Base-by-base conservation (phyloP, 148 eudicot genomes). In the Amaranthus hypochondriacus region DNA sequence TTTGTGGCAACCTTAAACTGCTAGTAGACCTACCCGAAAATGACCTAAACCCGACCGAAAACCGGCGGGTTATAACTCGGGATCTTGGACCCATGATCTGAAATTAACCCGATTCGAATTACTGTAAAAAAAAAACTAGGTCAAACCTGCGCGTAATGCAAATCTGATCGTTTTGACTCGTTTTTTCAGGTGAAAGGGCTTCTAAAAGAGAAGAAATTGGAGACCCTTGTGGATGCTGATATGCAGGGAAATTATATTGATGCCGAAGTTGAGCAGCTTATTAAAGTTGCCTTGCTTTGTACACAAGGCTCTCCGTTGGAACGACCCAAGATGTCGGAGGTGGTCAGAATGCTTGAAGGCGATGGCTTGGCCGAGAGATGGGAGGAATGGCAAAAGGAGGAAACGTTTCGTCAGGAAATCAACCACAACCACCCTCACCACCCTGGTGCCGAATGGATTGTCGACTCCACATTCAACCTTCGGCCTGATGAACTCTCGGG, bases 381-480 rank as follows among this genome's bases (percentile, higher is more conserved):
- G 83, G 83, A 81, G 50, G 83, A 81, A 56, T 81, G 83, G 83
- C 83, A 76, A 64, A 81, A 76, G 54, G 80, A 77, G 15, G 83
- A 81, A 71, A 73, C 73, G 77, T 72, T 76, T 70, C 77, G 80
- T 1, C 83, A 77, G 9, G 80, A 81, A 49, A 60, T 56, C 39
- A 73, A 69, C 77, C 72, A 47, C 54, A 73, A 69, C 77, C 72
- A 47, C 53, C 7, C 51, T 18, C 51, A 81, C 73, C 76, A 76
- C 61, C 70, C 80, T 3, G 55, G 62, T 58, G 13, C 70, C 2
- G 76, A 76, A 56, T 77, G 80, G 80, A 73, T 81, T 3, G 68
- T 73, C 4, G 83, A 81, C 61, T 81, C 83, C 48, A 81, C 80
- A 62, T 76, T 80, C 51, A 68, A 77, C 14, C 74, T 81, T 47